Base-by-base conservation (phyloP, 1,139 yeast genomes). In the Nakaseomyces kungkrabaensis region DNA sequence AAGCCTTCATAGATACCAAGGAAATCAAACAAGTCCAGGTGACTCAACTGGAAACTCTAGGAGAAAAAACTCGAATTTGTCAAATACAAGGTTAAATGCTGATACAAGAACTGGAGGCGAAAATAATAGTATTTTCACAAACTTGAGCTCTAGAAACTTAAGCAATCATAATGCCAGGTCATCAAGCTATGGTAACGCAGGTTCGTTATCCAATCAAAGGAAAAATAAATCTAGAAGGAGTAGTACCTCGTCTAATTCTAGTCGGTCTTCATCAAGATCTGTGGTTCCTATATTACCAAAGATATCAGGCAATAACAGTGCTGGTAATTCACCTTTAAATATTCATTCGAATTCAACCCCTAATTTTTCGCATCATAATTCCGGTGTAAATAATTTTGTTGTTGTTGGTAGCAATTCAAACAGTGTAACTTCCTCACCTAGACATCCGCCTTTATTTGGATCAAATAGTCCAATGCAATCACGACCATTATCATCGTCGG, bases 231-330 rank as follows among this genome's bases (percentile, higher is more conserved):
- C 65, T 3, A 58, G 68, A 50, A 56, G 65, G 47, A 59, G 61
- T 33, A 63, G 68, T 51, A 55, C 56, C 4, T 63, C 68, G 9
- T 56, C 59, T 1, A 56, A 55, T 26, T 64, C 68, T 4, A 62
- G 66, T 49, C 58, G 54, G 46, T 63, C 68, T 1, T 63, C 67
- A 5, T 56, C 61, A 8, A 57, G 65, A 48, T 59, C 65, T 29
- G 56, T 62, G 48, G 66, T 66, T 5, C 68, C 68, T 4, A 66
- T 66, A 25, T 50, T 65, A 37, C 68, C 69, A 4, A 66, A 65
- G 50, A 67, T 66, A 10, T 54, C 66, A 10, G 54, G 59, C 1
- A 51, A 54, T 9, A 48, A 27, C n/a, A 41, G 44, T 41, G 22
- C 44, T n/a, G 34, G 44, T 13, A 41, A 41, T 13, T 41, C 44